These are phyloP conservation scores for Populus trichocarpa DNA, from an alignment of 441 rosid genomes.

Conservation along the genomic window DNA sequence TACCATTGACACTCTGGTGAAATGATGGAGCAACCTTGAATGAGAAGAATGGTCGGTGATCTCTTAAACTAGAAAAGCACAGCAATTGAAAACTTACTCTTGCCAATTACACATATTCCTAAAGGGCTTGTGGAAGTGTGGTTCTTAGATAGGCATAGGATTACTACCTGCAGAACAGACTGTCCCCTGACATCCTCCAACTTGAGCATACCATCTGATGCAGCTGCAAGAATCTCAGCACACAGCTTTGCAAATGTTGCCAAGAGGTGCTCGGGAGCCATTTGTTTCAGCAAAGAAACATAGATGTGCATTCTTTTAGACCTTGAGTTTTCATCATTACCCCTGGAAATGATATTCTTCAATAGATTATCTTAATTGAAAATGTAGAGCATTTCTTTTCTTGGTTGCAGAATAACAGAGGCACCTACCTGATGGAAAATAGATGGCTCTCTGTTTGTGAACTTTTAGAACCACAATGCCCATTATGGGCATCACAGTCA, in stretches of 20 bases:
- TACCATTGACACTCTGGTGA: background rate
- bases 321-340: constrained; percentile 66
- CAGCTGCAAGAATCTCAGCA: constrained; percentile 93
- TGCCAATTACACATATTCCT: background rate
- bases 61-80: background rate
- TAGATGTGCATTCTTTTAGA: constrained; percentile 88
- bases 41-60: background rate
- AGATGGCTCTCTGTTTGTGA: constrained; percentile 46
- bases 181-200: constrained; percentile 72
- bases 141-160: background rate
- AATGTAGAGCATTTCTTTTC: background rate
- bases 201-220: constrained; percentile 86
- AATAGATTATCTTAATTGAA: constrained; percentile 4
- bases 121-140: background rate
- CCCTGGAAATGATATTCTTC: constrained; percentile 42
- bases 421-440: constrained; percentile 64
- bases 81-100: background rate
- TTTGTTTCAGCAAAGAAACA: constrained; percentile 78
- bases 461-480: constrained; percentile 53
- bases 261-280: constrained; percentile 94
- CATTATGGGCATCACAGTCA: constrained; percentile 63
- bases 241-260: constrained; percentile 95
- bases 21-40: background rate
- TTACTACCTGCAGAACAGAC: constrained; percentile 77
- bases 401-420: background rate